A percentile compares a stretch with the other conserved stretches of the same genome.
Evolutionary conservation across 768 basidiomycete species (phyloP).

Genomic region (Termitomyces sp.): DNA sequence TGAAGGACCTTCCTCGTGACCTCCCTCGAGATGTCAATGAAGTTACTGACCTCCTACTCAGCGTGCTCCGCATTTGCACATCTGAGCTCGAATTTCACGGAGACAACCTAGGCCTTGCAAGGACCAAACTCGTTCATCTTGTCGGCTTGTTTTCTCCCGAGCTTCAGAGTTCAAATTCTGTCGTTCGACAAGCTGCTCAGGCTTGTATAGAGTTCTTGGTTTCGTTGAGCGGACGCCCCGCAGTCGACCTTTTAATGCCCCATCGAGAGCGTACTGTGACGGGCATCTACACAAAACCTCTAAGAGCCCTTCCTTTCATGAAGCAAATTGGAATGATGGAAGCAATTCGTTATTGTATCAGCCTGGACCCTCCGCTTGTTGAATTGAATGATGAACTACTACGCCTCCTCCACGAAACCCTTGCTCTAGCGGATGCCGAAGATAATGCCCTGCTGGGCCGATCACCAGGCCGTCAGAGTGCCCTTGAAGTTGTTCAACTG

Average conservation of each 20-base stretch:
- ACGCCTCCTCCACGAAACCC: conserved; percentile 86
- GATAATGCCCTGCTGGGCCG: conserved; percentile 79
- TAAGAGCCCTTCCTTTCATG: conserved; percentile 88
- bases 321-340: conserved; percentile 99
- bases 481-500: conserved; percentile 79
- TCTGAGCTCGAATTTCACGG: conserved; percentile 39
- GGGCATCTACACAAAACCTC: conserved; percentile 92
- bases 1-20: conserved; percentile 93
- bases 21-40: conserved; percentile 77
- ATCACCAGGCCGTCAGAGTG: conserved; percentile 69
- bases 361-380: conserved; percentile 81
- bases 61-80: conserved; percentile 59
- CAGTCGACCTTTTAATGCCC: conserved; percentile 74
- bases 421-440: conserved; percentile 94
- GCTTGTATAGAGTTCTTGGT: conserved; percentile 76
- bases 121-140: conserved; percentile 60
- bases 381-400: conserved; percentile 91
- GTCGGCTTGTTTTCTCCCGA: conserved; percentile 86
- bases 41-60: conserved; percentile 70
- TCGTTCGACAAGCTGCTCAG: conserved; percentile 83
- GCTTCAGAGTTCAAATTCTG: conserved; percentile 77
- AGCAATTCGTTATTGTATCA: conserved; percentile 90
- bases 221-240: conserved; percentile 62
- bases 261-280: conserved; percentile 86
- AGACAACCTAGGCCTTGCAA: conserved; percentile 38